These are phyloP conservation scores for Entomortierella lignicola DNA, from an alignment of 192 early-diverging fungal genomes.

Conservation along the genomic window DNA sequence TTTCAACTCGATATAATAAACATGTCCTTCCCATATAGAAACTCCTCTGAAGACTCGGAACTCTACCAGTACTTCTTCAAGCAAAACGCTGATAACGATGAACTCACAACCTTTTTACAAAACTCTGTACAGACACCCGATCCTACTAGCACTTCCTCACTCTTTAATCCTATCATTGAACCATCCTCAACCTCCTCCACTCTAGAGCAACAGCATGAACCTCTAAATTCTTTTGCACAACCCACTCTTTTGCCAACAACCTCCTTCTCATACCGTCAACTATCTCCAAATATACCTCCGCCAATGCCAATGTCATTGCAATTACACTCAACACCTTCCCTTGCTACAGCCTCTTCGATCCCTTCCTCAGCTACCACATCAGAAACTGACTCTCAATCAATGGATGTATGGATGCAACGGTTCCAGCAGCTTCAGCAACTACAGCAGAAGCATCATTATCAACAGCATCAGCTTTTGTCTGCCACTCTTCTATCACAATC, in stretches of 20 bases:
- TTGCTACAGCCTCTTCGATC: neutral
- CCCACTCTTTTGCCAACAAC: conserved; percentile 11
- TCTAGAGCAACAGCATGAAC: neutral
- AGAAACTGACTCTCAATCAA: neutral
- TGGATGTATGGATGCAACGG: conserved; percentile 24
- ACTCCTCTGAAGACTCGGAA: conserved; percentile 7
- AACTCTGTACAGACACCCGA: neutral
- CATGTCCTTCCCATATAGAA: conserved; percentile 7
- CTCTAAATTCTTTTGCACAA: neutral
- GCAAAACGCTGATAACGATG: neutral
- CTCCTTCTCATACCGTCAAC: conserved; percentile 24
- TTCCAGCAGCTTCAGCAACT: conserved; percentile 38
- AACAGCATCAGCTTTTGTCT: conserved; percentile 34
- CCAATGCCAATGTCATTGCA: conserved; percentile 1
- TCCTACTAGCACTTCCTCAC: neutral
- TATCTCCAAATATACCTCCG: conserved; percentile 18
- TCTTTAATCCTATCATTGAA: neutral
- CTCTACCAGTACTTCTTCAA: conserved; percentile 20
- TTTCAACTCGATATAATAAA: no score
- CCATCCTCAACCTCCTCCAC: neutral
- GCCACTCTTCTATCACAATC: conserved; percentile 10
- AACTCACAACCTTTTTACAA: conserved; percentile 3
- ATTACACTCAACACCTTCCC: neutral
- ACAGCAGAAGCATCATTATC: conserved; percentile 26
- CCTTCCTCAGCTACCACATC: neutral